Evolutionary conservation across 2,329 filamentous ascomycete species (phyloP).

Genomic region (Biscogniauxia marginata): DNA sequence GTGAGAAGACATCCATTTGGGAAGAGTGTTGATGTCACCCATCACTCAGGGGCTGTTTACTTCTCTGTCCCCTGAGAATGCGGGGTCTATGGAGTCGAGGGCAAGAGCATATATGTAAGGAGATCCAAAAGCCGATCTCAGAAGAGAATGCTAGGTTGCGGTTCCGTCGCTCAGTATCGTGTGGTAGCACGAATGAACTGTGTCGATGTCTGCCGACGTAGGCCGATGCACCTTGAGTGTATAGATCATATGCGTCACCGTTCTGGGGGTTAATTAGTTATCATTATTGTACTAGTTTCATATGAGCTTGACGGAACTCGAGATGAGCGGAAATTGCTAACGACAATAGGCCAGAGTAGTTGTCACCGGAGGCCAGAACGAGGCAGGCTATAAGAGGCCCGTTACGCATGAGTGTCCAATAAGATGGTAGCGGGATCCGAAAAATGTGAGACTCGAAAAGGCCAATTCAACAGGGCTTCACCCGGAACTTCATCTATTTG

Average conservation of each 20-base stretch:
- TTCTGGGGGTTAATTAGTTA: not conserved
- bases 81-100: conserved; percentile 12
- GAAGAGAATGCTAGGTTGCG: conserved; percentile 2
- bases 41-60: conserved; percentile 1
- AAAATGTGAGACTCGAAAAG: not conserved
- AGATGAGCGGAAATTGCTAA: not conserved
- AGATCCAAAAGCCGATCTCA: conserved; percentile 17
- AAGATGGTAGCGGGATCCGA: not conserved
- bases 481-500: not conserved
- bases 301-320: not conserved
- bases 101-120: conserved; percentile 14
- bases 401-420: not conserved
- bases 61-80: conserved; percentile 5
- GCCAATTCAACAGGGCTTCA: not conserved
- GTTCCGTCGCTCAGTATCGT: not conserved
- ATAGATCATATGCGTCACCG: not conserved
- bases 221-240: not conserved
- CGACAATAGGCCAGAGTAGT: not conserved
- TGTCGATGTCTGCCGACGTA: not conserved
- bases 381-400: not conserved
- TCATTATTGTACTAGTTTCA: not conserved
- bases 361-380: not conserved
- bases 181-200: not conserved
- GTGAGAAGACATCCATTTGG: not conserved
- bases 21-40: conserved; percentile 7